A percentile compares a stretch with the other conserved stretches of the same genome.
phyloP scores from a whole-genome alignment of 257 asterid species.

The Scutellaria galericulata region DNA sequence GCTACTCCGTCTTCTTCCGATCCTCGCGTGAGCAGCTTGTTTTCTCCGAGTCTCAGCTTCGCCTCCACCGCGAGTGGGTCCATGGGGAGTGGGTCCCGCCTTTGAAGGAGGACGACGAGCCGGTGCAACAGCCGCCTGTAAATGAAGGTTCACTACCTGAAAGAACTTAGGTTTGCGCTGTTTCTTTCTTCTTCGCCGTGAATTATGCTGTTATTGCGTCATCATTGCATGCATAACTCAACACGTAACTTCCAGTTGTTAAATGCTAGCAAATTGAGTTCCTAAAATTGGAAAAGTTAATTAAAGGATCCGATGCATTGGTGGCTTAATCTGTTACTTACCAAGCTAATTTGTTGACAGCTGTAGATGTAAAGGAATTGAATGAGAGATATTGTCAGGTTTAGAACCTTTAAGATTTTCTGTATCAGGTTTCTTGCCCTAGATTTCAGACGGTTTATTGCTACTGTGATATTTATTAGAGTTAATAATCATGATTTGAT shows the following conservation, averaged over 20 bases:
- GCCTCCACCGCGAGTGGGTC: constrained; percentile 72
- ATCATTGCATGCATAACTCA: constrained; percentile 24
- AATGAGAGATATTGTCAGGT: no score
- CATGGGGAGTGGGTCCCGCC: constrained; percentile 63
- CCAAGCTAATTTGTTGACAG: no score
- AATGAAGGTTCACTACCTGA: neutral
- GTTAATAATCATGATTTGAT: neutral
- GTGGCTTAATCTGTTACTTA: neutral
- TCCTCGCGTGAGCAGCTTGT: constrained; percentile 58
- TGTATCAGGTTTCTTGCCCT: no score
- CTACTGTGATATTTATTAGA: neutral
- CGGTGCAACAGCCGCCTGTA: neutral
- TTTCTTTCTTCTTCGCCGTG: constrained; percentile 10
- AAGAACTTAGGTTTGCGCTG: constrained; percentile 30
- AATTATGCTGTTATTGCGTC: neutral
- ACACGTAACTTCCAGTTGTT: neutral
- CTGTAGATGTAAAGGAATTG: no score
- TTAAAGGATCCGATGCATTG: neutral
- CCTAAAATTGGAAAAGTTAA: neutral
- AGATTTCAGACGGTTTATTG: neutral
- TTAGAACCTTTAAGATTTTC: no score
- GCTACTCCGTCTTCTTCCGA: constrained; percentile 59
- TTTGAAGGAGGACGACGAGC: constrained; percentile 16
- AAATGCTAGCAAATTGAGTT: neutral
- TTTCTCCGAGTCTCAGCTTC: constrained; percentile 48